A percentile compares a stretch with the other conserved stretches of the same genome.
These are phyloP conservation scores for Sutorius eximius DNA, from an alignment of 1,284 basidiomycete species.

Conservation along the genomic window DNA sequence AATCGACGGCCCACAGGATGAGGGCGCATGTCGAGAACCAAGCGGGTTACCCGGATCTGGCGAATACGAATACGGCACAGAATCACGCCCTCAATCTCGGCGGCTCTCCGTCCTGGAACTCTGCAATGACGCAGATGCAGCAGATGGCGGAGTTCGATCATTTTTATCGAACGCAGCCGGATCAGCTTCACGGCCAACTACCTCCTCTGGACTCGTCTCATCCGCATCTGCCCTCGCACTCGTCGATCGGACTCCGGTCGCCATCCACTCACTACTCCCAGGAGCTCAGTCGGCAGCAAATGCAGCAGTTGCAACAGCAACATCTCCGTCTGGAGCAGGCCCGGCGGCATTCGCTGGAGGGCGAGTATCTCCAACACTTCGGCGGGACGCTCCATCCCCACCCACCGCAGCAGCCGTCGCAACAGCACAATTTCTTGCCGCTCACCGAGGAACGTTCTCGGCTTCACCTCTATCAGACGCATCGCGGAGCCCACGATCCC, in stretches of 20 bases:
- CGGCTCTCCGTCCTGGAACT: slow-evolving; percentile 82
- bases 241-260: slow-evolving; percentile 39
- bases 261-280: slow-evolving; percentile 40
- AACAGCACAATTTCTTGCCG: slow-evolving; percentile 25
- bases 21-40: slow-evolving; percentile 39
- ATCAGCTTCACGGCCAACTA: slow-evolving; percentile 45
- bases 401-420: slow-evolving; percentile 23
- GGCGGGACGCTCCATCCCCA: slow-evolving; percentile 30
- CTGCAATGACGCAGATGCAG: slow-evolving; percentile 63
- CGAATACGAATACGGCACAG: slow-evolving; percentile 61
- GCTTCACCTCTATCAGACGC: slow-evolving; percentile 37
- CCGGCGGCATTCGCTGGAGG: slow-evolving; percentile 34
- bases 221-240: slow-evolving; percentile 48
- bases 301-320: slow-evolving; percentile 40
- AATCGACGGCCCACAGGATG: slow-evolving; percentile 51
- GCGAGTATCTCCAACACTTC: slow-evolving; percentile 35
- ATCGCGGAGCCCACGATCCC: slow-evolving; percentile 36
- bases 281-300: slow-evolving; percentile 45
- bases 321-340: slow-evolving; percentile 29
- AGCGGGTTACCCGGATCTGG: slow-evolving; percentile 30
- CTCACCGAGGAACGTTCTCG: slow-evolving; percentile 31
- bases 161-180: slow-evolving; percentile 36
- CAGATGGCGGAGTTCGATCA: slow-evolving; percentile 39
- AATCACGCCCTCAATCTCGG: slow-evolving; percentile 72
- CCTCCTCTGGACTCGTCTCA: slow-evolving; percentile 50